Percentiles rank a stretch among this genome's conserved stretches.
Conservation (phyloP, 257 asterid species). For the Cynanchum wilfordii region DNA sequence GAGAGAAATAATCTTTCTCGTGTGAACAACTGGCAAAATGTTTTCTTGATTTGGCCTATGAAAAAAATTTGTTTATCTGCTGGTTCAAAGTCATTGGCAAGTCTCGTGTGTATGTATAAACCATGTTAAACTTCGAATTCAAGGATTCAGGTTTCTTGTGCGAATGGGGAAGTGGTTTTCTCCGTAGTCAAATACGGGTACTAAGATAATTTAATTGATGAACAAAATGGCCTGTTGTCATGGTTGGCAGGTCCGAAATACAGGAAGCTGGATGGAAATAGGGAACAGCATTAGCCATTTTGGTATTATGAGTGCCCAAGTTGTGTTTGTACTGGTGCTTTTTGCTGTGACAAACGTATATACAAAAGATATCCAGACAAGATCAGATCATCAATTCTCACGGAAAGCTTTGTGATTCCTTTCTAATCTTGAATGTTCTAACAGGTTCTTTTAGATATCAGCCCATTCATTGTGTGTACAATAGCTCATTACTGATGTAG, state of each 20-base stretch:
- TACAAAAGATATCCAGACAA: constrained; percentile 64
- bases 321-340: constrained; percentile 82
- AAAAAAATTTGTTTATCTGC: too few relatives aligned
- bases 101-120: not conserved
- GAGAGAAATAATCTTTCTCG: too few relatives aligned
- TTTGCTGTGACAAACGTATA: constrained; percentile 66
- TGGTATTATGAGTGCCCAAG: constrained; percentile 98
- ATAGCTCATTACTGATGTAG: not conserved
- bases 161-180: not conserved
- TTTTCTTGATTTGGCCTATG: too few relatives aligned
- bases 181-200: not conserved
- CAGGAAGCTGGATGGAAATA: constrained; percentile 99
- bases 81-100: not conserved
- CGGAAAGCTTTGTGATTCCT: constrained; percentile 52
- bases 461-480: constrained; percentile 3
- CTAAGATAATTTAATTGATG: not conserved
- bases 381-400: constrained; percentile 42
- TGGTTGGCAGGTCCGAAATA: constrained; percentile 63
- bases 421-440: not conserved
- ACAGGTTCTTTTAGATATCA: not conserved
- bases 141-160: not conserved
- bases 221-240: not conserved
- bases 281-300: constrained; percentile 99
- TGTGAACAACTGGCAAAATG: too few relatives aligned
- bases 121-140: not conserved